phyloP scores from a whole-genome alignment of 2,329 filamentous ascomycete genomes.

The Chaetomium globosum region DNA sequence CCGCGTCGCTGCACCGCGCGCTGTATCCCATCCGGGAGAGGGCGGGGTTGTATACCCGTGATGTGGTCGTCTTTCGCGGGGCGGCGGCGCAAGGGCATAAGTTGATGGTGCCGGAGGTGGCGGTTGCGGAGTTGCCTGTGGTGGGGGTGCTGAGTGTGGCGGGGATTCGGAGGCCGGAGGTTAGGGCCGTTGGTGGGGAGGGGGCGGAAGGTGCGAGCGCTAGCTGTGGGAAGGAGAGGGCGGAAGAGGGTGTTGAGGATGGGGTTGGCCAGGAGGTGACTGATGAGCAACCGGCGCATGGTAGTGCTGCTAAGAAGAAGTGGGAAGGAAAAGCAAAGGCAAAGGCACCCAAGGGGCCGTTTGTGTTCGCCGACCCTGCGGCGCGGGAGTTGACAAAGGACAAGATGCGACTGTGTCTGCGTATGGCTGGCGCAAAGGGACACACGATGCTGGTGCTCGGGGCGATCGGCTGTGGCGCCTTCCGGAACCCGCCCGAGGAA shows the following conservation, averaged over 20 bases:
- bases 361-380: conserved; percentile 46
- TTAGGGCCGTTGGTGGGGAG: conserved; percentile 3
- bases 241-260: not conserved
- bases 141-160: conserved; percentile 65
- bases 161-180: conserved; percentile 39
- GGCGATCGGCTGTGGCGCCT: conserved; percentile 70
- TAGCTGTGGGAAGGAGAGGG: too few species aligned
- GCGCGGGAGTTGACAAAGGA: conserved; percentile 60
- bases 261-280: not conserved
- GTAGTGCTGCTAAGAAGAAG: not conserved
- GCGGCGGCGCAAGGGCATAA: conserved; percentile 36
- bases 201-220: conserved; percentile 16
- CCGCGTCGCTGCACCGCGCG: conserved; percentile 21
- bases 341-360: conserved; percentile 16
- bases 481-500: conserved; percentile 62
- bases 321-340: not conserved
- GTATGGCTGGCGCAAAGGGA: conserved; percentile 59
- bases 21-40: conserved; percentile 25
- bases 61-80: conserved; percentile 41
- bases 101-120: conserved; percentile 34
- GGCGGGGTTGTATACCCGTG: conserved; percentile 40
- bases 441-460: conserved; percentile 66
- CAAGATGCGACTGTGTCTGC: conserved; percentile 64
- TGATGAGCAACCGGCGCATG: not conserved
- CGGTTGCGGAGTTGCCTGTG: conserved; percentile 47